Evolutionary conservation across 305 asterid species (phyloP).

Genomic region (Striga hermonthica): DNA sequence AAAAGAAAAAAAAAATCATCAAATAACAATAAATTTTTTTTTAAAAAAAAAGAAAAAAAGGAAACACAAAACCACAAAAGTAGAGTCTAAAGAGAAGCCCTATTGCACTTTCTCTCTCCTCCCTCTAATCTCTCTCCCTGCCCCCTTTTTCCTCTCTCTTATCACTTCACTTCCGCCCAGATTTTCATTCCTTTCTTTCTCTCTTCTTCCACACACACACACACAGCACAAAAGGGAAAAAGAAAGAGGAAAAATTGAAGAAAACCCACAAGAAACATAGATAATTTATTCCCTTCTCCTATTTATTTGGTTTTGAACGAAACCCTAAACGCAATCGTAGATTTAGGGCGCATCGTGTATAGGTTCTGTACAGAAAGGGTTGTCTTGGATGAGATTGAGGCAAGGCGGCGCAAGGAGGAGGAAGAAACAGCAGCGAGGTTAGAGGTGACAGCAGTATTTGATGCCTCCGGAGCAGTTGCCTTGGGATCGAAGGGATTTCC

Average conservation of each 20-base stretch:
- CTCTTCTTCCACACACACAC: neutral
- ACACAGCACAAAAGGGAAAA: neutral
- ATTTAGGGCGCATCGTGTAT: conserved; percentile 13
- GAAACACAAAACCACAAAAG: neutral
- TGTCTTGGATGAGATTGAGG: conserved; percentile 43
- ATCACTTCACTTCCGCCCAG: conserved; percentile 33
- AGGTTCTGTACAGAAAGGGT: neutral
- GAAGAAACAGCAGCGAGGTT: conserved; percentile 29
- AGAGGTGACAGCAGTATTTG: conserved; percentile 32
- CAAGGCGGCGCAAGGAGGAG: conserved; percentile 33
- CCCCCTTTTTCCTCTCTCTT: conserved; percentile 33
- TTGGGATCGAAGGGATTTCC: conserved; percentile 57
- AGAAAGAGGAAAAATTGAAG: no score
- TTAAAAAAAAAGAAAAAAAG: neutral
- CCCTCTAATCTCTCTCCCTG: conserved; percentile 34
- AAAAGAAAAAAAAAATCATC: conserved; percentile 15
- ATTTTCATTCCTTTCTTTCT: conserved; percentile 28
- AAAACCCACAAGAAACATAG: conserved; percentile 12
- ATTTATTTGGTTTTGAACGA: neutral
- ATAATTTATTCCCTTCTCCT: neutral
- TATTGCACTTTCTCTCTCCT: conserved; percentile 19
- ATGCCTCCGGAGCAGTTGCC: conserved; percentile 57
- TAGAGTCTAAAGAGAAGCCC: conserved; percentile 9
- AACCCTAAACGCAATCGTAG: conserved; percentile 30
- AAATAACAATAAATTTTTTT: neutral